These are phyloP conservation scores for Funneliformis geosporum DNA, from an alignment of 192 early-diverging fungal genomes.

Conservation along the genomic window DNA sequence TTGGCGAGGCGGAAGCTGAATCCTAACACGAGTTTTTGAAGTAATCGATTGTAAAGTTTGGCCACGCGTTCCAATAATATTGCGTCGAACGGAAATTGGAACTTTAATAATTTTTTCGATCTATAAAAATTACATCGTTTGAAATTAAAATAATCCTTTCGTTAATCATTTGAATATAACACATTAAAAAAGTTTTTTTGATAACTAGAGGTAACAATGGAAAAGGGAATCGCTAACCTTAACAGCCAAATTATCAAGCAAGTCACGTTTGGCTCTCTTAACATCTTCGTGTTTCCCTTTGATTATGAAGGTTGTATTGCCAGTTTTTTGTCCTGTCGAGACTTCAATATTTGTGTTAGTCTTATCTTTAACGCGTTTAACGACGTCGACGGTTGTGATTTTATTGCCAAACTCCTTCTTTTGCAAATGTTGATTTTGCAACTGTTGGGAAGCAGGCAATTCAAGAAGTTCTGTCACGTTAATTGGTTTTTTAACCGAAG, in stretches of 20 bases:
- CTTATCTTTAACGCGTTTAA: slow-evolving; percentile 61
- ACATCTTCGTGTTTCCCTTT: slow-evolving; percentile 80
- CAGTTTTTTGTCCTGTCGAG: slow-evolving; percentile 70
- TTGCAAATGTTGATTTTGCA: slow-evolving; percentile 31
- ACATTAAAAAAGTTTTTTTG: not conserved
- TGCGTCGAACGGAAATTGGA: slow-evolving; percentile 78
- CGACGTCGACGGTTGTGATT: slow-evolving; percentile 54
- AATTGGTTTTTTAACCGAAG: not conserved
- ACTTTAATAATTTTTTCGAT: slow-evolving; percentile 55
- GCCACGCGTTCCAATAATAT: slow-evolving; percentile 84
- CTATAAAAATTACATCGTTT: slow-evolving; percentile 28
- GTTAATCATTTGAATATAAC: not conserved
- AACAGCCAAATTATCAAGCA: slow-evolving; percentile 69
- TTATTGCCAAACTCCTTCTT: slow-evolving; percentile 31
- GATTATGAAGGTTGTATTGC: slow-evolving; percentile 81
- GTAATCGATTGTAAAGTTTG: slow-evolving; percentile 76
- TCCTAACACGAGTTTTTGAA: slow-evolving; percentile 68
- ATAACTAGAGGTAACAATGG: not conserved
- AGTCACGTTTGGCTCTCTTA: slow-evolving; percentile 74
- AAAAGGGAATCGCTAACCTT: slow-evolving; percentile 54
- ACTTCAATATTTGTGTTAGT: slow-evolving; percentile 82
- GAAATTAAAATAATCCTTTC: not conserved
- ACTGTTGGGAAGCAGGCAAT: slow-evolving; percentile 28
- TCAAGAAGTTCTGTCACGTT: slow-evolving; percentile 25
- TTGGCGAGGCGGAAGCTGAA: slow-evolving; percentile 68